Evolutionary conservation across 805 yeast species (phyloP).

Genomic region (Wilhelminamyces savonicus): DNA sequence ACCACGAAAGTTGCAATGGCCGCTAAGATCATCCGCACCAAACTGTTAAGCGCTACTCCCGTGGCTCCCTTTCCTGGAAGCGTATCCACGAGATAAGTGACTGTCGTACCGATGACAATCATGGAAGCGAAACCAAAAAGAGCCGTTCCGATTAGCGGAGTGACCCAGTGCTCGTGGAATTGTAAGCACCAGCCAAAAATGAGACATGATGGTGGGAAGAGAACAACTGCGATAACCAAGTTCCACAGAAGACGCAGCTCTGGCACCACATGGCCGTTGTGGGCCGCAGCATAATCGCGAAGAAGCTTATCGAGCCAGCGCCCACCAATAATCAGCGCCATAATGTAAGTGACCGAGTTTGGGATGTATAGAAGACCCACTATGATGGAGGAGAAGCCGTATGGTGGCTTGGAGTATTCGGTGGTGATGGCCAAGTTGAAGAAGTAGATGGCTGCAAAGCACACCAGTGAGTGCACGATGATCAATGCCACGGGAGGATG

Average conservation of each 20-base stretch:
- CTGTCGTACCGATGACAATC: constrained; percentile 76
- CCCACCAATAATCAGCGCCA: constrained; percentile 79
- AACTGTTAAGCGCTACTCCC: constrained; percentile 78
- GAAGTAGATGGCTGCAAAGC: constrained; percentile 65
- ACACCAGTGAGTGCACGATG: constrained; percentile 60
- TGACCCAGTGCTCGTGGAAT: constrained; percentile 62
- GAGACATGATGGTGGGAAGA: constrained; percentile 59
- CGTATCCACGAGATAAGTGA: constrained; percentile 76
- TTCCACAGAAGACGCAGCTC: constrained; percentile 78
- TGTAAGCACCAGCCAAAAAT: constrained; percentile 82
- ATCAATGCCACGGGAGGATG: constrained; percentile 74
- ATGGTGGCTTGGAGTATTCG: constrained; percentile 58
- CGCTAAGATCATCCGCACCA: constrained; percentile 67
- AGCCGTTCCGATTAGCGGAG: constrained; percentile 78
- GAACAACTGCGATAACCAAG: constrained; percentile 54
- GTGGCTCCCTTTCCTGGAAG: constrained; percentile 87
- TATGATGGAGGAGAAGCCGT: constrained; percentile 57
- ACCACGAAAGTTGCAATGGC: constrained; percentile 71
- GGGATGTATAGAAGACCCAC: constrained; percentile 79
- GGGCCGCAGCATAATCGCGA: constrained; percentile 41
- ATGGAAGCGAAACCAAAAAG: constrained; percentile 77
- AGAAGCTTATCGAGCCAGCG: constrained; percentile 66
- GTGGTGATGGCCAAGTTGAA: constrained; percentile 70
- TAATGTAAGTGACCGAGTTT: constrained; percentile 68
- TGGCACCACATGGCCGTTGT: constrained; percentile 64